Evolutionary conservation across 768 basidiomycete species (phyloP), one percentile per base, ranked within the genome.

Genomic region (Pisolithus microcarpus): DNA sequence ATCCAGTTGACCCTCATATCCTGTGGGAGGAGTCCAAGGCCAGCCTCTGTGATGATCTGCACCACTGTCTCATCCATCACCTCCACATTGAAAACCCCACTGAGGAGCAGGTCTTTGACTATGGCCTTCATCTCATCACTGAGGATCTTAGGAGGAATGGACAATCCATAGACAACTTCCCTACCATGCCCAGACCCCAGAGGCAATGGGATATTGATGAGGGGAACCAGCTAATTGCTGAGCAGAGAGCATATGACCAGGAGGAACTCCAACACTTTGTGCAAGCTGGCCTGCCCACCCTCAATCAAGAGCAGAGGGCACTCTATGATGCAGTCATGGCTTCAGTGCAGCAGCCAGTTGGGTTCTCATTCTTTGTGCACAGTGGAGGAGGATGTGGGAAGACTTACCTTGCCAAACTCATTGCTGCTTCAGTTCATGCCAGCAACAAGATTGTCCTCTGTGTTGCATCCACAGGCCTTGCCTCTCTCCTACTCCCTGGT

Each of bases 391-490:
- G 75, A 0, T 68, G 68, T 47, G 73, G 76, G 11, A 78, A 78
- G 49, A 77, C 76, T 0, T 78, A 70, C 61, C 52, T 74, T 1
- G 69, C 67, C 50, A 73, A 69, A 3, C 62, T 69, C 3, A 54
- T 75, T 39, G 64, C 68, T 54, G 37, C 60, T 36, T 38, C 55
- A 11, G 19, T 75, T 1, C 55, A 63, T 11, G 52, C 54, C 7
- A 40, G 60, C 11, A 63, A 64, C 0, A 23, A 56, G 23, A 67
- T 77, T 59, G 65, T 73, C 1, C 63, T 80, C 3, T 77, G 72
- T 70, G 72, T 75, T 13, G 72, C 76, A 11, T 79, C 77, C 1
- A 77, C 76, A 36, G 75, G 76, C 0, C 73, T 79, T 49, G 72
- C 77, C 7, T 63, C 77, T 1, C 58, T 77, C 10, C 62, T 79